A percentile compares a stretch with the other conserved stretches of the same genome.
Conservation (phyloP, 495 filamentous ascomycete genomes). For the Daldinia bambusicola region DNA sequence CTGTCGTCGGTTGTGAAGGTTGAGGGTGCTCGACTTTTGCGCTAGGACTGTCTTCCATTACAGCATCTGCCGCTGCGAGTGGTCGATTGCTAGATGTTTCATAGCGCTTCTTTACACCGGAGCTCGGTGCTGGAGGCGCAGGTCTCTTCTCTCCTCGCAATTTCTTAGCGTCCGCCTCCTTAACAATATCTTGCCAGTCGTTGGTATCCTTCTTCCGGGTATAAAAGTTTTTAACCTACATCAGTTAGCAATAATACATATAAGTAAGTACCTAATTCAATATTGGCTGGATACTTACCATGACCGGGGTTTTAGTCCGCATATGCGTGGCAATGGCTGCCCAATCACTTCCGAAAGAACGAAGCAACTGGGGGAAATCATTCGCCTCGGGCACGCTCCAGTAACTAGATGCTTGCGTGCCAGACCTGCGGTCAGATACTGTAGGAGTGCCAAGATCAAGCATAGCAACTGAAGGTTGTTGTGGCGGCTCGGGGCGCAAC, state of each 20-base stretch:
- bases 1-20: constrained; percentile 45
- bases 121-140: constrained; percentile 72
- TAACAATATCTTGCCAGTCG: constrained; percentile 76
- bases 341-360: constrained; percentile 90
- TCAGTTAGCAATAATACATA: constrained; percentile 39
- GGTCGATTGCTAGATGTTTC: constrained; percentile 63
- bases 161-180: constrained; percentile 75
- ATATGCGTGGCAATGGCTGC: constrained; percentile 83
- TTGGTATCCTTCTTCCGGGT: constrained; percentile 77
- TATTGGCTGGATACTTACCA: constrained; percentile 68
- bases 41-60: constrained; percentile 62
- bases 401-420: constrained; percentile 83
- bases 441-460: constrained; percentile 55
- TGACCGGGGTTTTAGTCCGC: constrained; percentile 91
- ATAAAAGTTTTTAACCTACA: constrained; percentile 92
- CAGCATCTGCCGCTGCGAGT: constrained; percentile 66
- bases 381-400: constrained; percentile 94
- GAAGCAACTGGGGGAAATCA: constrained; percentile 81
- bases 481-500: constrained; percentile 58
- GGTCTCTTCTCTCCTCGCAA: constrained; percentile 76
- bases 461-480: constrained; percentile 53
- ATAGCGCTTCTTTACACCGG: constrained; percentile 56
- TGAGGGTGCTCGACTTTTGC: constrained; percentile 57
- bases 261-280: background rate
- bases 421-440: constrained; percentile 57